These are phyloP conservation scores for Alternaria infectoria DNA, from an alignment of 2,329 filamentous ascomycete genomes.

Conservation along the genomic window DNA sequence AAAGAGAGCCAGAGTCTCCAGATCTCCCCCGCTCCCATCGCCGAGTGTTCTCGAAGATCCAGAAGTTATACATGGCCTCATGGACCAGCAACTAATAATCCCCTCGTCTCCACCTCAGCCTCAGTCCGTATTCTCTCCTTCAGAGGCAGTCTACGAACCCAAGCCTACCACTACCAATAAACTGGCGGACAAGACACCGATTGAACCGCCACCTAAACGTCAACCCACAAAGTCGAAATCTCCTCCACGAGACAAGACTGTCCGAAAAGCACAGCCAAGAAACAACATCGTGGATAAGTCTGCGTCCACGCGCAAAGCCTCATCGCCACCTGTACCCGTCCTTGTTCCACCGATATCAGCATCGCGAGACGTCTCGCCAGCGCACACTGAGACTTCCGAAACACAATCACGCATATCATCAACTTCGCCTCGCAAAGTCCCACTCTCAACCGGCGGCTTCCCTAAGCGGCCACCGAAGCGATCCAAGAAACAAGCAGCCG, in stretches of 20 bases:
- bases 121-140: conserved; percentile 1
- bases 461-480: conserved; percentile 24
- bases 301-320: neutral
- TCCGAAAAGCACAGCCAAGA: neutral
- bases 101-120: conserved; percentile 15
- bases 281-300: conserved; percentile 7
- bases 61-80: conserved; percentile 32
- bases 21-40: conserved; percentile 11
- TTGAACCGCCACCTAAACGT: neutral
- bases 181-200: neutral
- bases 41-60: conserved; percentile 31
- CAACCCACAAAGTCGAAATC: neutral
- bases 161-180: conserved; percentile 6
- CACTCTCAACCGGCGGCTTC: conserved; percentile 37
- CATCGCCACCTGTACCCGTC: neutral
- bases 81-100: conserved; percentile 38
- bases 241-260: neutral
- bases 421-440: conserved; percentile 17
- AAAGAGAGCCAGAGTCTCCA: conserved; percentile 8
- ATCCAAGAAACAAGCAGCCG: neutral
- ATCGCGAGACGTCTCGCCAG: conserved; percentile 10
- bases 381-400: conserved; percentile 7
- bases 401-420: conserved; percentile 17
- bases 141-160: neutral
- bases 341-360: neutral